phyloP scores from a whole-genome alignment of 306 rosid genomes.

The Prunus fruticosa region DNA sequence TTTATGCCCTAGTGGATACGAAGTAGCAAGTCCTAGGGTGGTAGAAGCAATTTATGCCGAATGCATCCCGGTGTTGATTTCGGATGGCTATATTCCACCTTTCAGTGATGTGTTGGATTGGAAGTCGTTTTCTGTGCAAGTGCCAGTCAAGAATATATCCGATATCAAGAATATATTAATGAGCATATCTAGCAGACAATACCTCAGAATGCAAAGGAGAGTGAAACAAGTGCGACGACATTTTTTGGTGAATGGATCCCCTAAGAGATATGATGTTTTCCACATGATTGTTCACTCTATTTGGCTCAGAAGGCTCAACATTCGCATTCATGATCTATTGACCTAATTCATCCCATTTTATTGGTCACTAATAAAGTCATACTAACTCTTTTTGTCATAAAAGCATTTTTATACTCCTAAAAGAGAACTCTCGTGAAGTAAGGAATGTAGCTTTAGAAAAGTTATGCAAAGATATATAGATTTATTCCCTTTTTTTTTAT shows the following conservation, averaged over 20 bases:
- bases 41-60: constrained; percentile 58
- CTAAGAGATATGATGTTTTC: constrained; percentile 50
- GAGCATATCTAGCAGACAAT: constrained; percentile 43
- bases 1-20: constrained; percentile 48
- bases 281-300: constrained; percentile 58
- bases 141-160: constrained; percentile 42
- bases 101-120: constrained; percentile 29
- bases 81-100: constrained; percentile 42
- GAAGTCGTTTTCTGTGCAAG: constrained; percentile 48
- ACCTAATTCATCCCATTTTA: not conserved
- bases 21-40: constrained; percentile 40
- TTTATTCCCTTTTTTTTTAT: too few species aligned
- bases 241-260: constrained; percentile 54
- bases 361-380: too few species aligned
- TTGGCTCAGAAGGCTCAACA: constrained; percentile 59
- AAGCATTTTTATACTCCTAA: too few species aligned
- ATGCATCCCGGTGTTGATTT: constrained; percentile 60
- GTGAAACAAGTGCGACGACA: constrained; percentile 53
- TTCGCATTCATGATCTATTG: constrained; percentile 31
- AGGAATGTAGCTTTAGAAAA: too few species aligned
- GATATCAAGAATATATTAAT: constrained; percentile 47
- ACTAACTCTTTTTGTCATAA: too few species aligned
- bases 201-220: constrained; percentile 41
- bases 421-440: too few species aligned
- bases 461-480: too few species aligned